phyloP scores from a whole-genome alignment of 106 monocot species.

The Platanthera zijinensis region DNA sequence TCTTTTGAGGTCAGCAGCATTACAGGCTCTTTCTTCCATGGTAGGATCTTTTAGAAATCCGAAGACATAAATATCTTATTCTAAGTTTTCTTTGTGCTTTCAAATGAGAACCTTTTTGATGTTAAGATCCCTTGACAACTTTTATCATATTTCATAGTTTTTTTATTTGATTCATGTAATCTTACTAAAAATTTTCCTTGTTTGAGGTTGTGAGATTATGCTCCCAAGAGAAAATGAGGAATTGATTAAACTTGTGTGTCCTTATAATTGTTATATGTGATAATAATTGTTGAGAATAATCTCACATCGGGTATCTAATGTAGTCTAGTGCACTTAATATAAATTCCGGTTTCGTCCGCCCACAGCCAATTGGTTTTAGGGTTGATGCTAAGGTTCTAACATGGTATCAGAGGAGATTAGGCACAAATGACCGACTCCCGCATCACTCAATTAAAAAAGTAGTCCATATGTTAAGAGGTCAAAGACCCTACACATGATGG shows the following conservation, averaged over 20 bases:
- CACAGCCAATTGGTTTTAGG: too few species aligned
- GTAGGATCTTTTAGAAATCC: slow-evolving; percentile 26
- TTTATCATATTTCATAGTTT: background rate
- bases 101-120: background rate
- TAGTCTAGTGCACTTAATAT: too few species aligned
- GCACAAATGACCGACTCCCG: too few species aligned
- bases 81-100: background rate
- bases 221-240: background rate
- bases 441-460: too few species aligned
- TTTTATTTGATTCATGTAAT: background rate
- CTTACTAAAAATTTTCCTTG: background rate
- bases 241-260: background rate
- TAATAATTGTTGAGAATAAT: background rate
- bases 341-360: too few species aligned
- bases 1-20: slow-evolving; percentile 53
- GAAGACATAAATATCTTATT: background rate
- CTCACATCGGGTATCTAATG: too few species aligned
- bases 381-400: too few species aligned
- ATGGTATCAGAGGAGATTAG: too few species aligned
- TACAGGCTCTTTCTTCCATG: slow-evolving; percentile 91
- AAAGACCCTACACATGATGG: too few species aligned
- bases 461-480: too few species aligned
- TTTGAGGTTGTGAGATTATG: background rate
- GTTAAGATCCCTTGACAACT: background rate
- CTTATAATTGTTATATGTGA: background rate